phyloP scores from a whole-genome alignment of 2,329 filamentous ascomycete species.

The Metarhizium sp. region DNA sequence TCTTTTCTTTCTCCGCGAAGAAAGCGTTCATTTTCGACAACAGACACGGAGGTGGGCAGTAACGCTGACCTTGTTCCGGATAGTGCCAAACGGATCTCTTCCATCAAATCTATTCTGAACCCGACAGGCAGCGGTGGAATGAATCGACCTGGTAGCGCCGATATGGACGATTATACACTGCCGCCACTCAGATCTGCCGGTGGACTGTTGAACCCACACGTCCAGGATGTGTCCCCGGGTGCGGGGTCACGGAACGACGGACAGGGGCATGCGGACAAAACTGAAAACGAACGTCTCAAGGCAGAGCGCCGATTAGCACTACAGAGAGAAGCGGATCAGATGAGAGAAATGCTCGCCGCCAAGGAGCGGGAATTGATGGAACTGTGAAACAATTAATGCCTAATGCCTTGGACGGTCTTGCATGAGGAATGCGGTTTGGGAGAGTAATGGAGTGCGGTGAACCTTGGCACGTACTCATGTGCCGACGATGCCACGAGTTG shows the following conservation, averaged over 20 bases:
- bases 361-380: slow-evolving; percentile 61
- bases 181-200: slow-evolving; percentile 35
- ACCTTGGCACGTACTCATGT: not conserved
- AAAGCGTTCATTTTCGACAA: slow-evolving; percentile 59
- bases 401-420: not conserved
- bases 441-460: not conserved
- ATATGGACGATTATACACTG: slow-evolving; percentile 28
- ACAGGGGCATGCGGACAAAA: slow-evolving; percentile 18
- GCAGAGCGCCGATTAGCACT: slow-evolving; percentile 57
- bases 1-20: slow-evolving; percentile 50
- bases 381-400: slow-evolving; percentile 15
- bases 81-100: slow-evolving; percentile 54
- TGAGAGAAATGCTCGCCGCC: slow-evolving; percentile 61
- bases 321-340: slow-evolving; percentile 64
- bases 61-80: slow-evolving; percentile 32
- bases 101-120: slow-evolving; percentile 69
- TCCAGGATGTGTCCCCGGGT: slow-evolving; percentile 19
- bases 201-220: not conserved
- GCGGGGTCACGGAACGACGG: not conserved
- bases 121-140: slow-evolving; percentile 28
- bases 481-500: not conserved
- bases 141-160: slow-evolving; percentile 22
- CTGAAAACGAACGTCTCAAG: slow-evolving; percentile 41
- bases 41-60: slow-evolving; percentile 40
- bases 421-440: not conserved